Percentiles rank a stretch among this genome's conserved stretches.
Evolutionary conservation across 2,329 filamentous ascomycete species (phyloP).

Genomic region (Drechslerella stenobrocha): DNA sequence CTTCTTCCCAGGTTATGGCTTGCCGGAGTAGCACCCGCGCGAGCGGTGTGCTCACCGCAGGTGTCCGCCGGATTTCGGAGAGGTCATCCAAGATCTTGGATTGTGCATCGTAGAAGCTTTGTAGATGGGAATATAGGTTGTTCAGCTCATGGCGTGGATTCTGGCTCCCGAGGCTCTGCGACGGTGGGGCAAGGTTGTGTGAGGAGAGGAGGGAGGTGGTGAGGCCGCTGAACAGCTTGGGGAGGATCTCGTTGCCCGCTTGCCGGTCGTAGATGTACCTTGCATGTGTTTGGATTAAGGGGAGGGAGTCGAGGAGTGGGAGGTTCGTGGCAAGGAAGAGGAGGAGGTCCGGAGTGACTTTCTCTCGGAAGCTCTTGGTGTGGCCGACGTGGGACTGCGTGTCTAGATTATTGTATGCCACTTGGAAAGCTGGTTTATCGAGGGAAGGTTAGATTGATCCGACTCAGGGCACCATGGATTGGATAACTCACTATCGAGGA

Average conservation of each 20-base stretch:
- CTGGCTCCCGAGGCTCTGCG: no score
- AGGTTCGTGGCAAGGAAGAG: conserved; percentile 35
- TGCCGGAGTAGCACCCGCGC: conserved; percentile 27
- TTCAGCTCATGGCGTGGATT: no score
- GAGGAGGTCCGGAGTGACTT: conserved; percentile 13
- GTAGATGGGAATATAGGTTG: neutral
- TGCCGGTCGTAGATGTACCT: conserved; percentile 4
- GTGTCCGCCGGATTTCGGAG: conserved; percentile 25
- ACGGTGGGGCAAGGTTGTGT: conserved; percentile 4
- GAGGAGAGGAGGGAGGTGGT: conserved; percentile 15
- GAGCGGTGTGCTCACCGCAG: conserved; percentile 7
- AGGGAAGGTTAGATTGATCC: conserved; percentile 2
- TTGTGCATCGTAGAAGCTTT: conserved; percentile 26
- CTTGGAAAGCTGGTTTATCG: conserved; percentile 11
- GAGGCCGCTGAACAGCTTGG: conserved; percentile 21
- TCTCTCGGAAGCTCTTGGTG: conserved; percentile 17
- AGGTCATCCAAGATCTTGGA: conserved; percentile 18
- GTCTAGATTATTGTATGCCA: conserved; percentile 15
- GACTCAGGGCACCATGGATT: neutral
- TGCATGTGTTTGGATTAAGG: conserved; percentile 7
- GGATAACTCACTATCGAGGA: conserved; percentile 21
- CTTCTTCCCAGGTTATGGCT: conserved; percentile 38
- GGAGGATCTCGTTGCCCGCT: conserved; percentile 13
- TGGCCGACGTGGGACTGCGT: conserved; percentile 11
- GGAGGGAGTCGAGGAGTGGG: conserved; percentile 28